Evolutionary conservation across 805 yeast species (phyloP).

Genomic region (Metschnikowia dekortorum): DNA sequence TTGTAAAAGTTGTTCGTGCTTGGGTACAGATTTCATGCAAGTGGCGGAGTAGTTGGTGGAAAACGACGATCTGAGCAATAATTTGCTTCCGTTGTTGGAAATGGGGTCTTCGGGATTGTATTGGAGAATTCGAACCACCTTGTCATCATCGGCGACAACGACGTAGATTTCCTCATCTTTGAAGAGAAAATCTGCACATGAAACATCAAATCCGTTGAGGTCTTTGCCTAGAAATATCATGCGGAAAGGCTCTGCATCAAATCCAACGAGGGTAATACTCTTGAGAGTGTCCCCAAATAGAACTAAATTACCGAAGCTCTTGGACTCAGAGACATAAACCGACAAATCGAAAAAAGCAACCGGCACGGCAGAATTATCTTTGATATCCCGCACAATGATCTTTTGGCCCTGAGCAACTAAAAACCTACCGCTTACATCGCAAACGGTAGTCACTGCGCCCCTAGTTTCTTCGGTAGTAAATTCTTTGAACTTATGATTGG

Average conservation of each 20-base stretch:
- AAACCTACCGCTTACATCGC: slow-evolving; percentile 79
- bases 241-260: slow-evolving; percentile 92
- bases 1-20: slow-evolving; percentile 31
- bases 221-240: slow-evolving; percentile 78
- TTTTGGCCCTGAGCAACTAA: slow-evolving; percentile 85
- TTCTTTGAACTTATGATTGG: slow-evolving; percentile 71
- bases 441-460: slow-evolving; percentile 77
- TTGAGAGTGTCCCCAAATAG: slow-evolving; percentile 76
- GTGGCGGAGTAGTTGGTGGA: slow-evolving; percentile 61
- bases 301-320: slow-evolving; percentile 78
- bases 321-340: slow-evolving; percentile 71
- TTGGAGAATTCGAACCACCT: slow-evolving; percentile 65
- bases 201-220: slow-evolving; percentile 54
- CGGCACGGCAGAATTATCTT: slow-evolving; percentile 85
- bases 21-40: slow-evolving; percentile 45
- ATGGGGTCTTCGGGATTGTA: slow-evolving; percentile 91
- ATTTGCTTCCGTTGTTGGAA: slow-evolving; percentile 73
- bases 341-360: slow-evolving; percentile 92
- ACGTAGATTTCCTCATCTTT: slow-evolving; percentile 66
- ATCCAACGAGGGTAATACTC: slow-evolving; percentile 77
- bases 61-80: slow-evolving; percentile 68
- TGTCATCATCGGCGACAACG: slow-evolving; percentile 63
- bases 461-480: slow-evolving; percentile 68
- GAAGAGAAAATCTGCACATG: slow-evolving; percentile 71
- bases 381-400: slow-evolving; percentile 71